Percentiles rank a stretch among this genome's conserved stretches.
Evolutionary conservation across 2,329 filamentous ascomycete species (phyloP).

Genomic region (Penicillium sp.): DNA sequence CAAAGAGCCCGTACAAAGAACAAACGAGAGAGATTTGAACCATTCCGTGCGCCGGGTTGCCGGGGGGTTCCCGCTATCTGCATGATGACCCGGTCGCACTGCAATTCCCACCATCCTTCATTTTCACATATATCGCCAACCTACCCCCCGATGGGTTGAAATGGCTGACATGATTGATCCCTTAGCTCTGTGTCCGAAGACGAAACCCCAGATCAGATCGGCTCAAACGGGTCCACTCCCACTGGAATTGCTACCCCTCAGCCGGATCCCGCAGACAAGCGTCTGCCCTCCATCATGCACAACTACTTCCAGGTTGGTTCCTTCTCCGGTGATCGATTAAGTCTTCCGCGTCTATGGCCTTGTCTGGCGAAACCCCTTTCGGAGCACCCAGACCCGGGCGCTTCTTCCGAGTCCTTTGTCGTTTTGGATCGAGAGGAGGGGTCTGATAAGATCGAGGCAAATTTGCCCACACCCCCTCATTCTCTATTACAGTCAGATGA

Average conservation of each 20-base stretch:
- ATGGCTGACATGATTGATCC: constrained; percentile 30
- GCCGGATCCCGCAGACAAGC: constrained; percentile 91
- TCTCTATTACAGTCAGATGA: constrained; percentile 46
- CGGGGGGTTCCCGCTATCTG: not conserved
- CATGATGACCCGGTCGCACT: constrained; percentile 3
- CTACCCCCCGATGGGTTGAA: not conserved
- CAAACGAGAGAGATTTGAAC: not conserved
- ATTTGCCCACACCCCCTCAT: constrained; percentile 46
- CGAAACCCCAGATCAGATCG: constrained; percentile 49
- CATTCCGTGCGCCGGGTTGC: not conserved
- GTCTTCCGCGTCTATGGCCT: constrained; percentile 40
- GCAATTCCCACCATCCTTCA: not conserved
- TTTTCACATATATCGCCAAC: not conserved
- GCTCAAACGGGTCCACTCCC: constrained; percentile 77
- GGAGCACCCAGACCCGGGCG: constrained; percentile 16
- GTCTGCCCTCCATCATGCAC: constrained; percentile 88
- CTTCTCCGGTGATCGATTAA: constrained; percentile 69
- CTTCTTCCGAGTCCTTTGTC: constrained; percentile 43
- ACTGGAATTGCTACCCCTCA: constrained; percentile 91
- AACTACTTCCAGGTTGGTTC: constrained; percentile 99
- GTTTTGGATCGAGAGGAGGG: constrained; percentile 42
- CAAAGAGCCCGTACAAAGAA: not conserved
- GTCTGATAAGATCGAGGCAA: constrained; percentile 33
- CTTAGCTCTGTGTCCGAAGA: constrained; percentile 39
- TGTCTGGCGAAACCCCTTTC: constrained; percentile 30